A percentile compares a stretch with the other conserved stretches of the same genome.
Conservation (phyloP, 371 early-diverging fungal genomes). For the Mucor circinelloides region DNA sequence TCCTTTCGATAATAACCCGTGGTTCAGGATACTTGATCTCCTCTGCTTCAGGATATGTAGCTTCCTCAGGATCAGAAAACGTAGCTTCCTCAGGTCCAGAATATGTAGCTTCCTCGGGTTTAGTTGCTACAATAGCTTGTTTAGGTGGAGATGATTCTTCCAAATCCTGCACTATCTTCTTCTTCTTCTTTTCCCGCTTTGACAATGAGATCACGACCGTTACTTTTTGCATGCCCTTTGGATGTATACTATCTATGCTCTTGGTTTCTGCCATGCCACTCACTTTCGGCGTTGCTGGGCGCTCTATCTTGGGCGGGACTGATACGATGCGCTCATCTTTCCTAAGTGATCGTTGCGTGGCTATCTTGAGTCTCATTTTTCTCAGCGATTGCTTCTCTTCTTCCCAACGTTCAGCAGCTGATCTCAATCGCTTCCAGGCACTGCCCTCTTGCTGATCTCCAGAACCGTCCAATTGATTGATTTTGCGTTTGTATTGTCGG, state of each 20-base stretch:
- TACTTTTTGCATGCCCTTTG: background rate
- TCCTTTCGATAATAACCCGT: background rate
- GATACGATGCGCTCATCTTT: background rate
- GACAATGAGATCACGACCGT: background rate
- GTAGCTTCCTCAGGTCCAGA: background rate
- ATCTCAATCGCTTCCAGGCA: background rate
- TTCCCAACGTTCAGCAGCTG: slow-evolving; percentile 14
- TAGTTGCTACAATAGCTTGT: background rate
- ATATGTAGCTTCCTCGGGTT: background rate
- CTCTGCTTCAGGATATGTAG: too few species aligned
- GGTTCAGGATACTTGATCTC: too few species aligned
- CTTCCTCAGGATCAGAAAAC: background rate
- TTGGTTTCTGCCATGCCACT: background rate
- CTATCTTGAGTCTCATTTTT: slow-evolving; percentile 7
- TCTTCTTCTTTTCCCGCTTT: background rate
- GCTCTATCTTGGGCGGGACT: background rate
- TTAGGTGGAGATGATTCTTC: background rate
- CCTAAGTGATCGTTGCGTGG: background rate
- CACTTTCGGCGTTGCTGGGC: too few species aligned
- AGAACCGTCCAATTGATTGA: slow-evolving; percentile 60
- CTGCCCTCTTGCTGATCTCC: slow-evolving; percentile 25
- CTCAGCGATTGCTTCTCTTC: slow-evolving; percentile 2
- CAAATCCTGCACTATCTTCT: background rate
- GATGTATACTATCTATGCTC: background rate
- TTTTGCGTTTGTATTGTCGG: background rate